These are phyloP conservation scores for Kurtzmaniella cleridarum DNA, from an alignment of 805 yeast species.

Conservation along the genomic window DNA sequence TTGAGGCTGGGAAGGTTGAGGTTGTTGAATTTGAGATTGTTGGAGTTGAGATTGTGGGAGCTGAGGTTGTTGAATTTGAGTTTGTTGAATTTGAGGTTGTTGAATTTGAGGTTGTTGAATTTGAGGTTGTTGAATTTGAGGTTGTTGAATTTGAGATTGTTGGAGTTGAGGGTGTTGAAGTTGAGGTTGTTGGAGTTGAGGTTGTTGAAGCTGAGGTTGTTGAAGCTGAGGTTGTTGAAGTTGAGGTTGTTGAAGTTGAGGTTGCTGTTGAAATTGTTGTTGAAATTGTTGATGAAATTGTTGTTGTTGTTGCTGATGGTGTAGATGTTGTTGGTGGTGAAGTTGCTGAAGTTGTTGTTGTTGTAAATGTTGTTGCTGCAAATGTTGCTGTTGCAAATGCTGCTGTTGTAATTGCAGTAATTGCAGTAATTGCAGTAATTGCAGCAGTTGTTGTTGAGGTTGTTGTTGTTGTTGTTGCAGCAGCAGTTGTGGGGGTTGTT, in stretches of 20 bases:
- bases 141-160: slow-evolving; percentile 20
- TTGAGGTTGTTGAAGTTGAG: slow-evolving; percentile 6
- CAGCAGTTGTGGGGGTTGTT: not conserved
- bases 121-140: too few species aligned
- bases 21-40: slow-evolving; percentile 5
- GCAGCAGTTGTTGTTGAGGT: slow-evolving; percentile 11
- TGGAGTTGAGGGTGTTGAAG: slow-evolving; percentile 37
- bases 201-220: slow-evolving; percentile 12
- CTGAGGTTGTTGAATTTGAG: too few species aligned
- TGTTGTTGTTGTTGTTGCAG: not conserved
- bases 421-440: not conserved
- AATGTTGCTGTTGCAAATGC: slow-evolving; percentile 1
- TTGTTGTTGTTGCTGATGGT: too few species aligned
- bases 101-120: slow-evolving; percentile 17
- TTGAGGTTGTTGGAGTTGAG: slow-evolving; percentile 37
- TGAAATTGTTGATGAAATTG: slow-evolving; percentile 4
- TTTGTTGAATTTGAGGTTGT: slow-evolving; percentile 3
- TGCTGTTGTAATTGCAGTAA: not conserved
- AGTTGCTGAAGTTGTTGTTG: slow-evolving; percentile 12
- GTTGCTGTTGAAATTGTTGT: too few species aligned
- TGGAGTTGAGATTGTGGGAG: slow-evolving; percentile 9
- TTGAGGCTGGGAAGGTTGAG: too few species aligned
- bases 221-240: slow-evolving; percentile 7
- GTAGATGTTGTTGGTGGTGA: slow-evolving; percentile 16
- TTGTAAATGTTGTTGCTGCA: slow-evolving; percentile 14